Evolutionary conservation across 495 filamentous ascomycete genomes (phyloP), one percentile per base, ranked within the genome.

Genomic region (Aspergillus saccharolyticus): DNA sequence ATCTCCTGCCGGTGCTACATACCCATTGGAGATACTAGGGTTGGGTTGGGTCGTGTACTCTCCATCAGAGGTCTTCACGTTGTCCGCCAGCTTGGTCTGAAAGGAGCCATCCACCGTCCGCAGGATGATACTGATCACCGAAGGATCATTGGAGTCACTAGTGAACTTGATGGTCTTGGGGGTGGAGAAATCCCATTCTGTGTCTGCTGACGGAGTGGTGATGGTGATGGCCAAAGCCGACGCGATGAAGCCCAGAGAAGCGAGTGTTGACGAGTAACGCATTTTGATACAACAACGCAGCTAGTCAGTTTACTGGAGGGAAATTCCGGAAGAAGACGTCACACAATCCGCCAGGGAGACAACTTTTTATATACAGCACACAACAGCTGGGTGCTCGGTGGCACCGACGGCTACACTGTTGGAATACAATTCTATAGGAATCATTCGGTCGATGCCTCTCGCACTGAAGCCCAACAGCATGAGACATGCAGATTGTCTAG

Each of bases 111-210:
- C 47, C 47, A 30, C 1, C 15, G 22, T 30, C 2, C 24, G 22
- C 24, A 50, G 47, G 47, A 50, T 50, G 47, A 50, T 50, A 28
- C 47, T 50, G 22, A 50, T 50, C 10, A 17, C 8, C 14, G 22
- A n/a, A 3, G 47, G 47, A 18, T 50, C 47, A 30, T 9, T 30
- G 22, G 47, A n/a, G 6, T 30, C 22, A 24, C 47, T 50, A 20
- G 47, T 50, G 47, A 50, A 50, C 47, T 50, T 50, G 47, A 50
- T 50, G 47, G 47, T 50, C 6, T 50, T 28, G 22, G 47, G 47
- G 22, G 47, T 50, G 47, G 47, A 50, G 14, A 50, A 50, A 7
- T 50, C 47, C 47, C 47, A 50, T 3, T 25, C 22, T 0, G 47
- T 50, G 47, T 28, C 47, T 1, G 47, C n/a, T 5, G 47, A 30